Base-by-base conservation (phyloP, 2,329 filamentous ascomycete species). In the Colletotrichum sidae region DNA sequence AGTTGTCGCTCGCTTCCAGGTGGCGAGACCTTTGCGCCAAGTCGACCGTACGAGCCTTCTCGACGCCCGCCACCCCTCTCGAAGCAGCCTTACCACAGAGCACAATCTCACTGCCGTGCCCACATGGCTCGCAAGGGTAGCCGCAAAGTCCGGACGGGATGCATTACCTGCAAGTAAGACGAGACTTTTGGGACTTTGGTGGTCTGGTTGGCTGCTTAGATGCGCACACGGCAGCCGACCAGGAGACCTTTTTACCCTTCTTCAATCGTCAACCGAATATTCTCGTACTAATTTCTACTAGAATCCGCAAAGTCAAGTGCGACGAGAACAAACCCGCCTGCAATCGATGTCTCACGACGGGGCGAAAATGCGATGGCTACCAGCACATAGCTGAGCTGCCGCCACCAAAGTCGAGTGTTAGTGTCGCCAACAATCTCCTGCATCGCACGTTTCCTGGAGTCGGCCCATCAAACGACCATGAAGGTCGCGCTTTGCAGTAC, bases 291-390 rank as follows among this genome's bases (percentile, higher is more conserved):
- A 25, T 25, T 25, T 25, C 25, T 25, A 25, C 25, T 25, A 86
- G 84, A 74, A 80, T 84, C 50, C 82, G 85, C 55, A 83, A 84
- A 63, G 81, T 87, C 56, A 87, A 87, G 72, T 88, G 85, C 71
- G 85, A 86, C 67, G 85, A 88, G 73, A 75, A 73, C n/a, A 85
- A 84, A 59, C 85, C 85, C 1, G 75, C 73, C 41, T 88, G 86
- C 69, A 74, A 80, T 37, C 81, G 84, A 55, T 88, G 86, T 69
- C 79, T 80, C 25, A 83, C 81, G 55, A 87, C 85, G 1, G 84
- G 86, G n/a, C 80, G 86, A 50, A 82, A 80, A 69, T 88, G 86
- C 70, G 86, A 88, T 70, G 86, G 86, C 61, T 88, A 88, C 63
- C 72, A 56, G 7, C 69, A 74, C 61, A 25, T 45, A 11, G 44